Evolutionary conservation across 805 yeast genomes (phyloP), one percentile per base, ranked within the genome.

Genomic region (Sungouiozyma intestinalis): DNA sequence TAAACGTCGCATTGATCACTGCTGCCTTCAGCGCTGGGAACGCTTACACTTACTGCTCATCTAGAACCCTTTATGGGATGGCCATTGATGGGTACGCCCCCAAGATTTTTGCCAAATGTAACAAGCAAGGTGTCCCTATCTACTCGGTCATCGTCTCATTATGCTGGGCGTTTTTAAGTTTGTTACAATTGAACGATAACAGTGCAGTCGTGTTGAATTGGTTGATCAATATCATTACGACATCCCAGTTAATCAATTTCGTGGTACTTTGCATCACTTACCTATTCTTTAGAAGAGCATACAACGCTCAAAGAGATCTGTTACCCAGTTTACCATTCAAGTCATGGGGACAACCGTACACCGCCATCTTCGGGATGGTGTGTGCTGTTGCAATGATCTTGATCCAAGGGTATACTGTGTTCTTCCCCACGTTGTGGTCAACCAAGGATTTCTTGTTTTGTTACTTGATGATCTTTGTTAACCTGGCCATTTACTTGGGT

Each of bases 11-110:
- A 24, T 71, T 86, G 42, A 68, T 86, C 42, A 69, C 85, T 4
- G 74, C 92, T 1, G 82, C 88, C 0, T 80, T 85, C 50, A 79
- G 87, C 31, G 87, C 94, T 2, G 95, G 94, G 41, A 85, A 85
- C 58, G 81, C 90, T 1, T 81, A 78, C 57, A 74, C 83, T 31
- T 84, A 76, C 55, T 78, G 86, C 46, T 79, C 90, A 0, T 74
- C 86, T 6, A 67, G 81, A 49, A 68, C 83, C 0, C 64, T 85
- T 17, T 79, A 78, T 57, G 85, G 85, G 2, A 65, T 84, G 60
- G 82, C 92, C 0, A 61, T 74, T 24, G 76, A 74, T 51, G 87
- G 90, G 0, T 73, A 75, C 46, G 90, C 92, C 1, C 95, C 95
- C 9, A 65, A 65, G 33, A 49, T 82, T 36, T 82, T 85, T 49